phyloP scores from a whole-genome alignment of 164 flowering plant genomes.

The grape (Vitis vinifera) region DNA sequence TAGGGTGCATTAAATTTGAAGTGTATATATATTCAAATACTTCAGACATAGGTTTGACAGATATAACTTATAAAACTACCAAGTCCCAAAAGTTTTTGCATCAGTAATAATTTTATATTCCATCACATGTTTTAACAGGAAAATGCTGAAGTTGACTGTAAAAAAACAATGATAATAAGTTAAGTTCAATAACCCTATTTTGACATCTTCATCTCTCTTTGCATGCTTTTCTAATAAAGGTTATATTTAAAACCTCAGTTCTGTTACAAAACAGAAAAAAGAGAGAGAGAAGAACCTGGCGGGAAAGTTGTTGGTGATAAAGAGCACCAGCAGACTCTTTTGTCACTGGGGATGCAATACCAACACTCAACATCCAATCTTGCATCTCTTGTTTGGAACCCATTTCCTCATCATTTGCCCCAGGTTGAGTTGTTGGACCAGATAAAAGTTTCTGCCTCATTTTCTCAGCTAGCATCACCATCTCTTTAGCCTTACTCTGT shows the following conservation, averaged over 20 bases:
- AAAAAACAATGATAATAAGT: too few relatives aligned
- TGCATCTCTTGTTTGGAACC: slow-evolving; percentile 96
- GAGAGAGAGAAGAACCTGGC: slow-evolving; percentile 61
- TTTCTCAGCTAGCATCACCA: slow-evolving; percentile 95
- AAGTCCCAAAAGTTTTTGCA: too few relatives aligned
- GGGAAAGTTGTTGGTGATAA: slow-evolving; percentile 97
- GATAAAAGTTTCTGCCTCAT: slow-evolving; percentile 93
- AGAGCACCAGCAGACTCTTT: slow-evolving; percentile 96
- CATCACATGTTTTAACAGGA: too few relatives aligned
- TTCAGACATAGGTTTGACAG: too few relatives aligned
- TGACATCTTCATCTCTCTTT: neutral
- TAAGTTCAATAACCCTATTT: too few relatives aligned
- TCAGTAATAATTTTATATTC: too few relatives aligned
- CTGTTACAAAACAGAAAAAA: neutral
- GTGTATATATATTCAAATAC: too few relatives aligned
- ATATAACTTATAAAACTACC: too few relatives aligned
- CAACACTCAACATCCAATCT: slow-evolving; percentile 93
- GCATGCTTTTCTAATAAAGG: neutral
- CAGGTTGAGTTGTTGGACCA: slow-evolving; percentile 52
- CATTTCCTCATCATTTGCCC: slow-evolving; percentile 71
- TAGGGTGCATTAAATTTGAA: too few relatives aligned
- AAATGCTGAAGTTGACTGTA: too few relatives aligned
- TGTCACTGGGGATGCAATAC: slow-evolving; percentile 93
- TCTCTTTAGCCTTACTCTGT: slow-evolving; percentile 96
- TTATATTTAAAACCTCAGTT: neutral